Evolutionary conservation across 352 stramenopile species (phyloP).

Genomic region (Globisporangium barbulae): DNA sequence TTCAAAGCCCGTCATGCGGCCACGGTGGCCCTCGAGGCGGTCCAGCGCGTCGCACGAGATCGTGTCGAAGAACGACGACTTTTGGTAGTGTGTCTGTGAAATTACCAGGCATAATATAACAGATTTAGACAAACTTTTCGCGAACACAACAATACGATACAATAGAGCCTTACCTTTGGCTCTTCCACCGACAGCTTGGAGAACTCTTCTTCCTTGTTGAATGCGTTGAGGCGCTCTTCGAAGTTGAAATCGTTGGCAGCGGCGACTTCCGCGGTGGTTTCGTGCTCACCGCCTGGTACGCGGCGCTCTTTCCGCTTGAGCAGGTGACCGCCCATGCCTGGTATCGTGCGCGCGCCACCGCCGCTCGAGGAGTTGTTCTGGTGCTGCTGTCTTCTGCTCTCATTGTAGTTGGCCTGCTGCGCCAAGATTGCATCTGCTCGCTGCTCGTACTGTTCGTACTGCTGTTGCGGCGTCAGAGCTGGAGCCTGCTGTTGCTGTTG

Average conservation of each 20-base stretch:
- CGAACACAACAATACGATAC: neutral
- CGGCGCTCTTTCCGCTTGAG: constrained; percentile 78
- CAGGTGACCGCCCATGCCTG: constrained; percentile 79
- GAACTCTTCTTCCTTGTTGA: constrained; percentile 82
- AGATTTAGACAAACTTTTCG: neutral
- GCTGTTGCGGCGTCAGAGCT: constrained; percentile 10
- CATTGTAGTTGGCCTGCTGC: constrained; percentile 20
- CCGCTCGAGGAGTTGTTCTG: constrained; percentile 14
- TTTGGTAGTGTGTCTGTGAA: constrained; percentile 72
- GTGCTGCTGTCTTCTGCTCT: constrained; percentile 16
- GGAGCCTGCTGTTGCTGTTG: constrained; percentile 19
- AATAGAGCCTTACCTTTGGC: constrained; percentile 23
- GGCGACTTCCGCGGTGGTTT: constrained; percentile 18
- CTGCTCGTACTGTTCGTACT: constrained; percentile 19
- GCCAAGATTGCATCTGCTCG: constrained; percentile 20
- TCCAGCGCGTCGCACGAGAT: constrained; percentile 88
- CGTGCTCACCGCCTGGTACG: constrained; percentile 35
- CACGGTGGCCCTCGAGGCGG: constrained; percentile 64
- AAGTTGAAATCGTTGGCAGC: constrained; percentile 66
- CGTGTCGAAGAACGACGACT: constrained; percentile 89
- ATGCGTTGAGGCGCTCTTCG: constrained; percentile 52
- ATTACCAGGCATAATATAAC: neutral
- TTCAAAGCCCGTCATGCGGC: constrained; percentile 63
- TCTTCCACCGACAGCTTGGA: constrained; percentile 59
- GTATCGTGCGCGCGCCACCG: constrained; percentile 50